A percentile compares a stretch with the other conserved stretches of the same genome.
Evolutionary conservation across 768 basidiomycete species (phyloP).

Genomic region (Amylocystis lapponica): DNA sequence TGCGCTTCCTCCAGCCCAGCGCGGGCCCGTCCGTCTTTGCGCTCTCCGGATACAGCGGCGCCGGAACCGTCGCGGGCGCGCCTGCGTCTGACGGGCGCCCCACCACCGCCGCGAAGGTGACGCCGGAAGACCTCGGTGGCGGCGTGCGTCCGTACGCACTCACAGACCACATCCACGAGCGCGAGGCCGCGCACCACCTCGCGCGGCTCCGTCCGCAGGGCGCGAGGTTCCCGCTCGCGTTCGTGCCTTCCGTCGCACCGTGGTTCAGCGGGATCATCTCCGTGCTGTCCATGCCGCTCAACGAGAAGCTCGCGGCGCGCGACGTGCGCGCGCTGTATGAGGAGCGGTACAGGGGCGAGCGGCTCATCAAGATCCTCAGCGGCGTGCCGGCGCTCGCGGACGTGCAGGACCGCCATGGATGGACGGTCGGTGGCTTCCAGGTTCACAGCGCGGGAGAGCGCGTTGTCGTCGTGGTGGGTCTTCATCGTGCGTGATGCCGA

Average conservation of each 20-base stretch:
- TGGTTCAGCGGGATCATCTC: slow-evolving; percentile 98
- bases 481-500: neutral
- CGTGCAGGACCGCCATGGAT: slow-evolving; percentile 80
- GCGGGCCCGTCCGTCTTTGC: slow-evolving; percentile 84
- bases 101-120: slow-evolving; percentile 75
- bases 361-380: slow-evolving; percentile 60
- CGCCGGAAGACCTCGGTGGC: slow-evolving; percentile 65
- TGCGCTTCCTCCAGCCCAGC: slow-evolving; percentile 56
- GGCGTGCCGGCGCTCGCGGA: slow-evolving; percentile 71
- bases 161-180: slow-evolving; percentile 98
- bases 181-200: slow-evolving; percentile 86
- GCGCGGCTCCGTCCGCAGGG: slow-evolving; percentile 45
- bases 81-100: slow-evolving; percentile 65
- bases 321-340: slow-evolving; percentile 73
- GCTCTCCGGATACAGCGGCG: slow-evolving; percentile 92
- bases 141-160: slow-evolving; percentile 82
- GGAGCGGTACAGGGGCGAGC: slow-evolving; percentile 70
- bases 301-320: slow-evolving; percentile 55
- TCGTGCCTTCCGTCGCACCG: slow-evolving; percentile 81
- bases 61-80: slow-evolving; percentile 73
- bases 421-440: slow-evolving; percentile 90
- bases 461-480: slow-evolving; percentile 86
- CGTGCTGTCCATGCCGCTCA: slow-evolving; percentile 78
- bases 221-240: slow-evolving; percentile 56
- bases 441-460: slow-evolving; percentile 84